Percentiles rank a stretch among this genome's conserved stretches.
Conservation (phyloP, 495 filamentous ascomycete species). For the Lindgomyces ingoldianus region DNA sequence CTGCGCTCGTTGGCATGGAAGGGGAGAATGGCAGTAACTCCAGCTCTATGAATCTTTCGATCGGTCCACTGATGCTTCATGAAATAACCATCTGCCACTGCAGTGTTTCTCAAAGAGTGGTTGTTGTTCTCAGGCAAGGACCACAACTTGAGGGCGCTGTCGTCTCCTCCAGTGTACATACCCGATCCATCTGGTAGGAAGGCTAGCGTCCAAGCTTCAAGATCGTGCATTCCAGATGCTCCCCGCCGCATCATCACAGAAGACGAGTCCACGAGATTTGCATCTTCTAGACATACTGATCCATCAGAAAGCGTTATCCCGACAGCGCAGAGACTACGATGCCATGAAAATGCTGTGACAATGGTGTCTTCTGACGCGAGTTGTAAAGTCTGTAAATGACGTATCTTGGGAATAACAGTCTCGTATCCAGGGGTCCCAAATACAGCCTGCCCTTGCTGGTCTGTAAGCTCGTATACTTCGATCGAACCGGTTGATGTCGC, state of each 20-base stretch:
- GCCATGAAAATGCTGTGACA: constrained; percentile 72
- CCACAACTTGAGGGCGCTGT: constrained; percentile 41
- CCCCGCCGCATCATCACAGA: not conserved
- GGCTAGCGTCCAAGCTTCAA: constrained; percentile 70
- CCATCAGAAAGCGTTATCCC: constrained; percentile 73
- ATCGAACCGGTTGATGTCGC: constrained; percentile 73
- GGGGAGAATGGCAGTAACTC: constrained; percentile 85
- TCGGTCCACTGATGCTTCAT: constrained; percentile 41
- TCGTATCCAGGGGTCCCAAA: constrained; percentile 4
- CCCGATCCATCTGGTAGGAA: constrained; percentile 47
- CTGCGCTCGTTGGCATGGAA: constrained; percentile 43
- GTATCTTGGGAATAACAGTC: constrained; percentile 29
- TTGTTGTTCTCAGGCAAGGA: not conserved
- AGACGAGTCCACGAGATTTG: not conserved
- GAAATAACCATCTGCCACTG: not conserved
- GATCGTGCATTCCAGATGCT: constrained; percentile 43
- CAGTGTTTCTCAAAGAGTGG: not conserved
- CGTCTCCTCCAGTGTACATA: constrained; percentile 71
- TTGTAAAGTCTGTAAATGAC: constrained; percentile 44
- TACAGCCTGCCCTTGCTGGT: not conserved
- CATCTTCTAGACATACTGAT: constrained; percentile 45
- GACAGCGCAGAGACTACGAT: constrained; percentile 55
- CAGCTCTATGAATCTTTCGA: constrained; percentile 66
- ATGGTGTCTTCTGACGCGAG: constrained; percentile 54
- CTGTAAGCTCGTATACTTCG: constrained; percentile 58